Percentiles rank a stretch among this genome's conserved stretches.
These are phyloP conservation scores for Fonsecaea pugnacius DNA, from an alignment of 2,329 filamentous ascomycete species.

Conservation along the genomic window DNA sequence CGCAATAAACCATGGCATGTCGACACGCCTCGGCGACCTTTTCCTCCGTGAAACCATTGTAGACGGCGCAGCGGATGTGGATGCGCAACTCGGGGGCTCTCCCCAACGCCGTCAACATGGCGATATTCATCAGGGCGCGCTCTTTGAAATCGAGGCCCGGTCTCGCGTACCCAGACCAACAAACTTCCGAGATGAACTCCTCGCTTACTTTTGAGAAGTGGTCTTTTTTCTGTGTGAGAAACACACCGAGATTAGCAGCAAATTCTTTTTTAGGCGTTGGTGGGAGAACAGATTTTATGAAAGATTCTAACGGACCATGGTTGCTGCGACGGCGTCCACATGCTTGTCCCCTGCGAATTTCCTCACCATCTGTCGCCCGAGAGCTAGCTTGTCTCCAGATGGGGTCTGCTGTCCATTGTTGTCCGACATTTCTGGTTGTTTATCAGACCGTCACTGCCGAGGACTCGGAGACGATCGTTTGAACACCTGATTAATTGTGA, in stretches of 20 bases:
- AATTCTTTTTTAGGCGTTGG: too few relatives aligned
- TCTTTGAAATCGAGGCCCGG: constrained; percentile 65
- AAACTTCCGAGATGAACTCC: constrained; percentile 59
- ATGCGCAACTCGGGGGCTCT: constrained; percentile 62
- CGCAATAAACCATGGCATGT: constrained; percentile 45
- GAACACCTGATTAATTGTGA: too few relatives aligned
- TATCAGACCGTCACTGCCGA: background rate
- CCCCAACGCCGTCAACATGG: constrained; percentile 66
- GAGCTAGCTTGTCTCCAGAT: constrained; percentile 6
- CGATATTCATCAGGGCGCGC: constrained; percentile 65
- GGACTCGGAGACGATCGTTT: background rate
- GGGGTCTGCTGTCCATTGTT: constrained; percentile 9
- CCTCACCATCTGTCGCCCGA: constrained; percentile 17
- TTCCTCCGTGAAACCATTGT: constrained; percentile 64
- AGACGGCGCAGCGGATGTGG: constrained; percentile 64
- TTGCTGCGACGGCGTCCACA: constrained; percentile 8
- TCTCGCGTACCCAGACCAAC: constrained; percentile 68
- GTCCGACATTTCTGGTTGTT: constrained; percentile 9
- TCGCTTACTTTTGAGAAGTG: constrained; percentile 12
- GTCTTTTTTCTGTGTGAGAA: constrained; percentile 9
- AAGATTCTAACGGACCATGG: constrained; percentile 11
- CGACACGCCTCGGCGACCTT: constrained; percentile 58
- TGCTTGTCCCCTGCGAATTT: constrained; percentile 18
- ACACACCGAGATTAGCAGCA: too few relatives aligned
- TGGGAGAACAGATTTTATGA: too few relatives aligned